Conservation (phyloP, 2,329 filamentous ascomycete species). For the Aureobasidium sp. region DNA sequence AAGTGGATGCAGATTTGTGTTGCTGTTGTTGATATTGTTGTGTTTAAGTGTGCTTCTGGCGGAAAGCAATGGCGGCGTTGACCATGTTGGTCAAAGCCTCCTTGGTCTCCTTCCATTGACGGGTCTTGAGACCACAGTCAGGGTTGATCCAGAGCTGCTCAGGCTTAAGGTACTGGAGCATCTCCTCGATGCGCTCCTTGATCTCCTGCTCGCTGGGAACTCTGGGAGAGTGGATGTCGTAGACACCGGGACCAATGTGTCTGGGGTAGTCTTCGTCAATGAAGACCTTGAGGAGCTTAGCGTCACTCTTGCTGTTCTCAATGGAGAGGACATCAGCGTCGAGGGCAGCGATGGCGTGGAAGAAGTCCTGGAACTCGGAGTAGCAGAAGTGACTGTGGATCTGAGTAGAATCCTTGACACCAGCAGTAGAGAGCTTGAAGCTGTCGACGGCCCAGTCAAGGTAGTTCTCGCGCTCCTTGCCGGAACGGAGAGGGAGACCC, state of each 20-base stretch:
- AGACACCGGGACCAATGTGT: constrained; percentile 98
- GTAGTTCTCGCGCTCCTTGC: constrained; percentile 94
- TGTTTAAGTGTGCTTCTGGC: constrained; percentile 46
- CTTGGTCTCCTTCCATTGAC: constrained; percentile 98
- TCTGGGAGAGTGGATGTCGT: constrained; percentile 99
- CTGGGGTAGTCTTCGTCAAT: constrained; percentile 94
- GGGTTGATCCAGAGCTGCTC: constrained; percentile 99
- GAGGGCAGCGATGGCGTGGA: constrained; percentile 97
- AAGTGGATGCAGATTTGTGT: constrained; percentile 15
- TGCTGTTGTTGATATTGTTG: not conserved
- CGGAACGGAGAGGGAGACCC: constrained; percentile 92
- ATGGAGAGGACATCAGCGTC: constrained; percentile 98
- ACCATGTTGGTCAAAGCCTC: constrained; percentile 94
- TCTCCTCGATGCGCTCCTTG: constrained; percentile 94
- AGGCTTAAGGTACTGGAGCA: constrained; percentile 91
- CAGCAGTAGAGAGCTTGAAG: constrained; percentile 91
- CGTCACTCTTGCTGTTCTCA: constrained; percentile 99
- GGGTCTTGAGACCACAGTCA: constrained; percentile 98
- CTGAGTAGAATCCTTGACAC: constrained; percentile 92
- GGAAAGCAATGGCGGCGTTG: constrained; percentile 95
- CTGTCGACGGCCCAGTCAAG: constrained; percentile 95
- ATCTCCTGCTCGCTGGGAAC: constrained; percentile 96
- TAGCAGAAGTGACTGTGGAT: constrained; percentile 99
- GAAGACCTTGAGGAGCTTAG: constrained; percentile 98
- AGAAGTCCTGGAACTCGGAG: constrained; percentile 99